Base-by-base conservation (phyloP, 352 stramenopile genomes). In the Phytopythium vexans region DNA sequence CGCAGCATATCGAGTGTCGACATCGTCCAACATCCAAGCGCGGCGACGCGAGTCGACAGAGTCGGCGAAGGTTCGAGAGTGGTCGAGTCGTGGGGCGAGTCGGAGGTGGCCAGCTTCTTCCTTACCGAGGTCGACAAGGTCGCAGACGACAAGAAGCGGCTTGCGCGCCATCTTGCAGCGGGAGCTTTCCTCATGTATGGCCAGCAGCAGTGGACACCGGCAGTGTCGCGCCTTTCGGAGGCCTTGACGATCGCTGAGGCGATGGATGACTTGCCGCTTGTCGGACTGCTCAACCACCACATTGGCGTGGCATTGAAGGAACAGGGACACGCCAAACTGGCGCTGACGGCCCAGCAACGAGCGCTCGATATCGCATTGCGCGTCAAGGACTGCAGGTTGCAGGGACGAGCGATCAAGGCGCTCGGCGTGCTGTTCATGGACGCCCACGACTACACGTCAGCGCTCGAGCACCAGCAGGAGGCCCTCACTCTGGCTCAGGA, bases 291-390 rank as follows among this genome's bases (percentile, higher is more conserved):
- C 0, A 62, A 86, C 27, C 83, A 93, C 41, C 83, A 93, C 61
- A 73, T 77, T 48, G 83, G 81, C 7, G 59, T 86, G 43, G 78
- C 81, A 2, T 69, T 89, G 56, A 79, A 79, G 31, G 81, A 93
- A 54, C 58, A 87, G 49, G 66, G 27, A 0, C 68, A 51, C 43
- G 64, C 49, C 14, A 70, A 68, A 34, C 44, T 53, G 6, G 65
- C 65, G 8, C 58, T 74, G 10, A 62, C 58, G 41, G 61, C 57
- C 42, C 83, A 93, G 15, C 64, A 73, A 38, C 73, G 82, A 39
- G 62, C 77, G 6, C 66, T 90, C 7, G 49, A 76, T 41, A 43
- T 76, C 2, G 81, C 83, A 0, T 58, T 80, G 52, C 48, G 48
- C 40, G 60, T 62, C 15, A 38, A 65, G 8, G 74, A 90, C 41